Evolutionary conservation across 179 eudicot genomes (phyloP).

Genomic region (Silene coronaria): DNA sequence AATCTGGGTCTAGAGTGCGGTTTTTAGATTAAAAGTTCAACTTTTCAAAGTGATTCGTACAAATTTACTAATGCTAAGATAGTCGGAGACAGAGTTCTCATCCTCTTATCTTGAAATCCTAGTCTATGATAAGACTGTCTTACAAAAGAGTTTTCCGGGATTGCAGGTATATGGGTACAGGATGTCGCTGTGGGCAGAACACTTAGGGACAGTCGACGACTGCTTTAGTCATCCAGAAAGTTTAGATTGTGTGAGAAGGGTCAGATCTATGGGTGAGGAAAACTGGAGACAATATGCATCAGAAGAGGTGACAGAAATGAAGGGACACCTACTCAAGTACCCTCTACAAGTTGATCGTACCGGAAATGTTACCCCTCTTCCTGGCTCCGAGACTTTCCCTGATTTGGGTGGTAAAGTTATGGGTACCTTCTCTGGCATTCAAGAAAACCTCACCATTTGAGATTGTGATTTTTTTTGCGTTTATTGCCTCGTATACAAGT

Average conservation of each 20-base stretch:
- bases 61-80: no score
- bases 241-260: constrained; percentile 28
- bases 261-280: constrained; percentile 19
- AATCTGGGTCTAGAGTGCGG: neutral
- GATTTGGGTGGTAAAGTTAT: constrained; percentile 35
- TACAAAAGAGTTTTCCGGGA: no score
- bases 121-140: neutral
- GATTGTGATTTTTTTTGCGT: no score
- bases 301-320: constrained; percentile 31
- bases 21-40: neutral
- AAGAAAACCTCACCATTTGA: constrained; percentile 35
- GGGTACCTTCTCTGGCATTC: constrained; percentile 28
- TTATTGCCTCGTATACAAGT: no score
- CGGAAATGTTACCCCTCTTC: constrained; percentile 30
- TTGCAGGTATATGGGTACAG: constrained; percentile 38
- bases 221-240: constrained; percentile 25
- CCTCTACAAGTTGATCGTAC: constrained; percentile 26
- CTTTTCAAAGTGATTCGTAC: neutral
- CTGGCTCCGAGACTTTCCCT: constrained; percentile 33
- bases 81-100: no score
- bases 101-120: no score
- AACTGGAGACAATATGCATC: constrained; percentile 36
- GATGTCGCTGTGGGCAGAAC: constrained; percentile 40
- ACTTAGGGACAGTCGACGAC: constrained; percentile 29
- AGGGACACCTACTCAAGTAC: constrained; percentile 32